Conservation (phyloP, 2,329 filamentous ascomycete species). For the Hortaea sp. region DNA sequence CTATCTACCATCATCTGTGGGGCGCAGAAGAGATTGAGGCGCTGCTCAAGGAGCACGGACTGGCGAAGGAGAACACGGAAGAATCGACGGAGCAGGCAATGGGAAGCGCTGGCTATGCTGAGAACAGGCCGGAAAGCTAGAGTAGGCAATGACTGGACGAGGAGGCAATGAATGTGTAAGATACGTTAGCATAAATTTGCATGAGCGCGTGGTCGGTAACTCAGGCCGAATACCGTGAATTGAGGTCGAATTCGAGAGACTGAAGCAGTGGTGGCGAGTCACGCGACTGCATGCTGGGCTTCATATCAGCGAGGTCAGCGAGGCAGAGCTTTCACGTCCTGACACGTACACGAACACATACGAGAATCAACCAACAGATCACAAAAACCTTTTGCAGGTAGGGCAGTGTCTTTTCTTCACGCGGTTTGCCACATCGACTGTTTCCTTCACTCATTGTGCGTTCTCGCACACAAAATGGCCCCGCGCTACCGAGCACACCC, state of each 20-base stretch:
- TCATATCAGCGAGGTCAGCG: no score
- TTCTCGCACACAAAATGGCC: no score
- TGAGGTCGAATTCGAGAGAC: neutral
- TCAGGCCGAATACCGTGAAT: neutral
- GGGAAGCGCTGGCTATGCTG: slow-evolving; percentile 1
- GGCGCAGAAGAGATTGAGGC: slow-evolving; percentile 91
- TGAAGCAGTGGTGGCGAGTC: no score
- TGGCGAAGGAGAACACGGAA: slow-evolving; percentile 65
- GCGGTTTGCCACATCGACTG: no score
- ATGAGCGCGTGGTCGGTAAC: slow-evolving; percentile 5
- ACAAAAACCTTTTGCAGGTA: no score
- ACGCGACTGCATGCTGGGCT: no score
- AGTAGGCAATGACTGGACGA: neutral
- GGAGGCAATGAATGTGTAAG: slow-evolving; percentile 2
- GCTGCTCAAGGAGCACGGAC: slow-evolving; percentile 85
- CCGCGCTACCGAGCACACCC: neutral
- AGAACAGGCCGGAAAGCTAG: slow-evolving; percentile 2
- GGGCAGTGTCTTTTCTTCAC: no score
- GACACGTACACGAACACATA: no score
- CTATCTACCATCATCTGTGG: slow-evolving; percentile 98
- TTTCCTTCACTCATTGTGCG: no score
- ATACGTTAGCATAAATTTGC: slow-evolving; percentile 3
- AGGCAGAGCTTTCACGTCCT: no score
- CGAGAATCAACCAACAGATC: no score
- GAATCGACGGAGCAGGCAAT: slow-evolving; percentile 2